phyloP scores from a whole-genome alignment of 768 basidiomycete genomes.

The Lentinula guzmanii region DNA sequence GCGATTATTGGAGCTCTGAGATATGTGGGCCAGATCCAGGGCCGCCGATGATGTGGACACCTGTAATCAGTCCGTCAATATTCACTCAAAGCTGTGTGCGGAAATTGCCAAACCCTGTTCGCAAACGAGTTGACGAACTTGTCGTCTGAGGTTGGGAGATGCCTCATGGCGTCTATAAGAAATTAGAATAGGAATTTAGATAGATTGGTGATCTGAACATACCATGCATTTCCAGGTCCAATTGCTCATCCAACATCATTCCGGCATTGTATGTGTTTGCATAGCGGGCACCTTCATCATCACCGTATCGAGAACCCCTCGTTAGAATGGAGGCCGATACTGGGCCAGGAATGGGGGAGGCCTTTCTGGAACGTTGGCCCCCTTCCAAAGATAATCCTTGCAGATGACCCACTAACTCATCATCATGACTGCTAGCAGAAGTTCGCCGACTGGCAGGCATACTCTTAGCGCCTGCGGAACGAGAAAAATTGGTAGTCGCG shows the following conservation, averaged over 20 bases:
- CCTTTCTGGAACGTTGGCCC: conserved; percentile 48
- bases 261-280: conserved; percentile 72
- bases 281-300: conserved; percentile 55
- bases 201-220: conserved; percentile 21
- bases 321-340: conserved; percentile 48
- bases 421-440: conserved; percentile 83
- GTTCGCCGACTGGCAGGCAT: conserved; percentile 91
- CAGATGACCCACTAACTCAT: conserved; percentile 71
- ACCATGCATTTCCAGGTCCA: conserved; percentile 96
- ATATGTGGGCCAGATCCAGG: conserved; percentile 85
- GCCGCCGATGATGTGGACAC: conserved; percentile 88
- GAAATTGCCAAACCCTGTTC: conserved; percentile 45
- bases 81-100: background rate
- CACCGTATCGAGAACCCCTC: conserved; percentile 46
- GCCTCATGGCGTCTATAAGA: conserved; percentile 74
- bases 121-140: conserved; percentile 64
- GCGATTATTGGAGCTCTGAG: conserved; percentile 64
- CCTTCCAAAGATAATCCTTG: conserved; percentile 63
- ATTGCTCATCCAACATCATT: conserved; percentile 88
- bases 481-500: conserved; percentile 40
- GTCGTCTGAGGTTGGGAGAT: conserved; percentile 83
- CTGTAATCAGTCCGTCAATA: conserved; percentile 23
- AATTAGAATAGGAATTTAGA: conserved; percentile 9
- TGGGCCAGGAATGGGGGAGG: conserved; percentile 50
- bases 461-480: conserved; percentile 76